Evolutionary conservation across 139 green algal species (phyloP), one percentile per base, ranked within the genome.

Genomic region (Volvox reticuliferus): DNA sequence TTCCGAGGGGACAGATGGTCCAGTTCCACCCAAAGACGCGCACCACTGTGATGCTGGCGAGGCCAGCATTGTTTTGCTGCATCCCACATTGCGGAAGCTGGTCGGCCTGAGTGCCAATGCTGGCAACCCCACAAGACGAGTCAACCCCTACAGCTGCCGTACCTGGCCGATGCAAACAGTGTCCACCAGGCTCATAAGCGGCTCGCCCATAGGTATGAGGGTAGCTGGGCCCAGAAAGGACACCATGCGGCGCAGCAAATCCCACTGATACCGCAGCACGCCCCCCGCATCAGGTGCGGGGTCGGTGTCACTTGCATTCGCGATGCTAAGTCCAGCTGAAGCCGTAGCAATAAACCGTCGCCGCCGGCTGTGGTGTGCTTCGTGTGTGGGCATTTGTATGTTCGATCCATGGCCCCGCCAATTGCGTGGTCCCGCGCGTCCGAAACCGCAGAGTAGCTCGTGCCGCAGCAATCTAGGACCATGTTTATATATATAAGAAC

Each of bases 161-260:
- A 96, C 93, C 91, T 96, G 94, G 1, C 96, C 96, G 3, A 98
- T 92, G 75, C 86, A 96, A 1, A 97, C 71, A 0, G 96, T 98
- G 91, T 98, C 97, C 16, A 97, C 92, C 24, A 99, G 91, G 20
- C 81, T 93, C 96, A 98, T 97, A 22, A 99, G 86, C 12, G 96
- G 97, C 71, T 98, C 97, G 61, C 95, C 96, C 30, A 98, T 87
- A 0, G 95, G 95, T 22, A 97, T 95, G 79, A 95, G 75, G 12
- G 96, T 37, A 3, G 95, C 95, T 17, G 96, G 96, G 2, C 88
- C 91, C 19, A 89, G 85, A 30, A 89, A 89, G n/a, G 36, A 55
- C 35, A 69, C 33, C 85, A 89, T 82, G 17, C 85, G 36, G 26
- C 69, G 69, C 1, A 89, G 69, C n/a, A 89, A 35, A 13, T 89